Base-by-base conservation (phyloP, 225 moss, liverwort and hornwort genomes). In the Sphagnum tenellum region DNA sequence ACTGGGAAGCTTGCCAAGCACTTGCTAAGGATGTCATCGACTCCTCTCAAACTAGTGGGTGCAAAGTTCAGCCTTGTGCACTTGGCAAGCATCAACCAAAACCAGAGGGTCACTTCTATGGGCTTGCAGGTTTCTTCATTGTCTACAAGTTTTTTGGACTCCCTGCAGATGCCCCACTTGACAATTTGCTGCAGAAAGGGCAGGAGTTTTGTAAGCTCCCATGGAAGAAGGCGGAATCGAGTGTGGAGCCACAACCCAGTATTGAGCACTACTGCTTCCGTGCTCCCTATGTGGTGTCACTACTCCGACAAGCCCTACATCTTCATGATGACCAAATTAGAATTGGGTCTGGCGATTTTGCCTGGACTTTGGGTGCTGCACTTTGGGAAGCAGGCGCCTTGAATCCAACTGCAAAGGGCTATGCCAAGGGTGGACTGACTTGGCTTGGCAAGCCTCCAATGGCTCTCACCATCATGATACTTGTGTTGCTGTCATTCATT, bases 141-240 rank as follows among this genome's bases (percentile, higher is more conserved):
- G 96, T 98, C 49, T 90, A 90, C 79, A 98, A 90, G 71, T 98
- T 98, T 69, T 98, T 98, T 84, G 96, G 93, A 68, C 87, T 98
- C 57, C 81, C 85, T 57, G 85, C 89, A 3, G 69, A 66, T 66
- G 79, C 85, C 62, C 75, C 90, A 70, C 87, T 93, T 12, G 79
- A 76, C 62, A 87, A 81, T 47, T 79, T 98, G 61, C 79, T 93
- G 69, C 78, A 67, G 68, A 90, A 87, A 64, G 98, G 90, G 14
- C 88, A 90, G 67, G 74, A 86, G 53, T 98, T 87, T 73, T 98
- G 98, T 73, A 81, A 80, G 59, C 70, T 90, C 74, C 82, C 71
- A 51, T 98, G 98, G 98, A 78, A 89, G 53, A 82, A 83, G 45
- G 98, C 87, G 9, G 81, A 78, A 68, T 77, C 78, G 60, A 93